phyloP scores from a whole-genome alignment of 2,329 filamentous ascomycete species.

The Pseudogymnoascus sp. region DNA sequence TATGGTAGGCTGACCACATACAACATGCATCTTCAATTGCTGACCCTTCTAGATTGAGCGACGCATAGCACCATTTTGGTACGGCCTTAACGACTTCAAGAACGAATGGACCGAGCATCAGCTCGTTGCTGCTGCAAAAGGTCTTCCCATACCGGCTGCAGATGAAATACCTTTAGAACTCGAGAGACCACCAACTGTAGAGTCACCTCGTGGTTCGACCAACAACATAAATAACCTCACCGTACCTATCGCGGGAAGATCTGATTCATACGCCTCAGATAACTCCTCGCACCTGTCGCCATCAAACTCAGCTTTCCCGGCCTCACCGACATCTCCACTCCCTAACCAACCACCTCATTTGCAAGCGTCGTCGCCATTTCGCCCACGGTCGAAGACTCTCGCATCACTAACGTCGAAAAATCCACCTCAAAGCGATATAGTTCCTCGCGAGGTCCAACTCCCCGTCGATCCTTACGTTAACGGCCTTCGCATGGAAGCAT shows the following conservation, averaged over 20 bases:
- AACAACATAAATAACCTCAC: slow-evolving; percentile 64
- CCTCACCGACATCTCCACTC: slow-evolving; percentile 47
- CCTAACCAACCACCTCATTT: slow-evolving; percentile 39
- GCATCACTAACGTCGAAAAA: slow-evolving; percentile 75
- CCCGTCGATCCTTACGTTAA: slow-evolving; percentile 83
- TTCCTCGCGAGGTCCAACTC: slow-evolving; percentile 70
- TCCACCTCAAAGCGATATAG: slow-evolving; percentile 62
- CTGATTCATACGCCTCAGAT: slow-evolving; percentile 74
- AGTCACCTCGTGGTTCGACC: slow-evolving; percentile 45
- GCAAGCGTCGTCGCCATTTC: slow-evolving; percentile 54
- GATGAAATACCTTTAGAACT: slow-evolving; percentile 74
- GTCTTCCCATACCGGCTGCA: slow-evolving; percentile 72
- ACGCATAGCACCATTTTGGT: slow-evolving; percentile 89
- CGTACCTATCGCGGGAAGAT: slow-evolving; percentile 70
- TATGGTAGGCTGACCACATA: slow-evolving; percentile 53
- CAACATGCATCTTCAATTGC: not conserved
- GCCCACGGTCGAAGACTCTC: slow-evolving; percentile 80
- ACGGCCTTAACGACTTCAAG: slow-evolving; percentile 81
- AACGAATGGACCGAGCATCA: slow-evolving; percentile 91
- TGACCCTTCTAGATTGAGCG: slow-evolving; percentile 68
- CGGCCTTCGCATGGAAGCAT: slow-evolving; percentile 87
- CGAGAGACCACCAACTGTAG: slow-evolving; percentile 39
- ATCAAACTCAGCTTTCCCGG: slow-evolving; percentile 55
- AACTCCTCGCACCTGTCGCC: slow-evolving; percentile 48
- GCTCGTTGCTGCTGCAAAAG: slow-evolving; percentile 82